Evolutionary conservation across 345 rosid species (phyloP), one percentile per base, ranked within the genome.

Genomic region (Citrus glauca): DNA sequence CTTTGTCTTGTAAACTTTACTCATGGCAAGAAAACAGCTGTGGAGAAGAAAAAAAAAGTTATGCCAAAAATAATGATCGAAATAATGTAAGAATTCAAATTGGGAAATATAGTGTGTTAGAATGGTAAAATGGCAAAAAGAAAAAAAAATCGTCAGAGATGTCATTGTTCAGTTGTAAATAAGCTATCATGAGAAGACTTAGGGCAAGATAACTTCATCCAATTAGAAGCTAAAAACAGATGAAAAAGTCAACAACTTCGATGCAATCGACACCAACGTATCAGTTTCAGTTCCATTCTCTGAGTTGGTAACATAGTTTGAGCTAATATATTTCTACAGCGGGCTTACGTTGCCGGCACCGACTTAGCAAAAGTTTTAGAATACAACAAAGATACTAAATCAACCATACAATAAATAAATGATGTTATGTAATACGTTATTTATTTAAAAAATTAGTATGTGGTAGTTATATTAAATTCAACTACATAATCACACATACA

Each of bases 1-100:
- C 22, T 32, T 56, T 76, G 64, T 70, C 80, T 73, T 62, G 11
- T 63, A 64, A 72, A 24, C 78, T 75, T 73, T 61, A 35, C 77
- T 81, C 38, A 45, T 45, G 57, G 74, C 67, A 57, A 64, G 45
- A 24, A 75, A 50, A 48, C 19, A 14, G 10, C 59, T 64, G 38
- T 48, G 72, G 56, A 67, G n/a, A 75, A 76, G 32, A 10, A 38
- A 38, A 38, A 37, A 37, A 37, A 13, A 69, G 33, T 42, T 50
- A 17, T 32, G 68, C 64, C 76, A 48, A 66, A 76, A 66, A 48
- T 38, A 30, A 10, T 10, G 14, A 73, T 63, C 40, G 22, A 33
- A 57, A 33, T 28, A 32, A 28, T 16, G 7, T n/a, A 59, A 24
- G 16, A 38, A 32, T 65, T 48, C 19, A 35, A 28, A 50, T 50